Percentiles rank a stretch among this genome's conserved stretches.
Evolutionary conservation across 2,329 filamentous ascomycete species (phyloP).

Genomic region (Beauveria sp.): DNA sequence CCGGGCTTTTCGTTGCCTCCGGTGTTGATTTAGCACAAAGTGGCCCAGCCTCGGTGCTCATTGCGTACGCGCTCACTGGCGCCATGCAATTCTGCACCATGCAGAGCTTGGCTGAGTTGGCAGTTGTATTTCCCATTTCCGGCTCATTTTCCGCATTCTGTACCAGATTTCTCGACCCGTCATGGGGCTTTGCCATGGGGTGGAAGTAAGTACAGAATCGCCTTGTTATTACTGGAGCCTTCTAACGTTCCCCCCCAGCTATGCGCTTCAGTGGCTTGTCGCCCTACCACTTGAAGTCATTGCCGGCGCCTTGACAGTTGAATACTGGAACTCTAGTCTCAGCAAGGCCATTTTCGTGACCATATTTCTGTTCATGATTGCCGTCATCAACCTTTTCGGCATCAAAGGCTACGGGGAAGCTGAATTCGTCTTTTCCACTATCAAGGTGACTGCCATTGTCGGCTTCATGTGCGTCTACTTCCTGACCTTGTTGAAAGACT

Average conservation of each 20-base stretch:
- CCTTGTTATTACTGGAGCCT: not conserved
- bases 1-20: conserved; percentile 8
- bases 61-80: conserved; percentile 5
- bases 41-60: conserved; percentile 10
- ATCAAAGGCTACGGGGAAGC: conserved; percentile 43
- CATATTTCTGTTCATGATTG: conserved; percentile 40
- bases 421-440: conserved; percentile 43
- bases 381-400: conserved; percentile 43
- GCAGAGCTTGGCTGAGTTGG: conserved; percentile 43
- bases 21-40: conserved; percentile 8
- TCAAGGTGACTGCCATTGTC: conserved; percentile 47
- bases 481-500: too few species aligned
- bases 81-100: conserved; percentile 11
- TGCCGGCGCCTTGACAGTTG: conserved; percentile 42
- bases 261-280: conserved; percentile 36
- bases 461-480: conserved; percentile 42
- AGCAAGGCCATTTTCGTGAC: conserved; percentile 42
- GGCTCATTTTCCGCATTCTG: conserved; percentile 54
- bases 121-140: conserved; percentile 50
- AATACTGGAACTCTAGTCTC: conserved; percentile 40
- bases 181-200: conserved; percentile 48
- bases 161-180: conserved; percentile 50
- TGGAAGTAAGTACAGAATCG: conserved; percentile 35
- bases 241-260: not conserved
- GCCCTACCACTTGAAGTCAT: conserved; percentile 41